phyloP scores from a whole-genome alignment of 768 basidiomycete genomes.

The Obba rivulosa region DNA sequence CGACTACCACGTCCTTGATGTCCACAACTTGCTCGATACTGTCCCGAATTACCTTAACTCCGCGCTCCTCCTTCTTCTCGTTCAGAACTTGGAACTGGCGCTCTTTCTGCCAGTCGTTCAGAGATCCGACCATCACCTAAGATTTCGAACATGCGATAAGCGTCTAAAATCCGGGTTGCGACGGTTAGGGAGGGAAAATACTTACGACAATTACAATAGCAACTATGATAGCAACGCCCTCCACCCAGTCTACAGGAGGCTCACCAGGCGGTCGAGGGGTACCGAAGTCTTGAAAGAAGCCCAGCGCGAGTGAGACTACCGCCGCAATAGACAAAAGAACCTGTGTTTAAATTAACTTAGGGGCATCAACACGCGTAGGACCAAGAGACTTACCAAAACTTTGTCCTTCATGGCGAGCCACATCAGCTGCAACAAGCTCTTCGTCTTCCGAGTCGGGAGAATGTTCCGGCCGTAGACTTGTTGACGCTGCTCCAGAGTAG shows the following conservation, averaged over 20 bases:
- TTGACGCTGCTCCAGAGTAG: constrained; percentile 36
- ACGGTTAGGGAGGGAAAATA: constrained; percentile 8
- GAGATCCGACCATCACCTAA: constrained; percentile 81
- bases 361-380: constrained; percentile 19
- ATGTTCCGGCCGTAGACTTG: constrained; percentile 49
- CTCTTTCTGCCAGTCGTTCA: constrained; percentile 99
- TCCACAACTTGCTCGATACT: constrained; percentile 24
- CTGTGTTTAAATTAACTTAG: constrained; percentile 33
- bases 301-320: constrained; percentile 86
- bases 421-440: constrained; percentile 48
- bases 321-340: constrained; percentile 90
- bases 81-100: constrained; percentile 90
- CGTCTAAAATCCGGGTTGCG: no score
- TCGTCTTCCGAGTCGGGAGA: constrained; percentile 41
- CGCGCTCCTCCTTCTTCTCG: constrained; percentile 92
- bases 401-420: constrained; percentile 63
- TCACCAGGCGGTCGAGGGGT: constrained; percentile 47
- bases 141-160: no score
- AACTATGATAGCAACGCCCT: constrained; percentile 80
- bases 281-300: constrained; percentile 92
- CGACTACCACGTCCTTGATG: constrained; percentile 81
- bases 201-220: constrained; percentile 69
- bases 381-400: constrained; percentile 42
- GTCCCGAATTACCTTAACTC: constrained; percentile 57
- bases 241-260: constrained; percentile 94